Evolutionary conservation across 2,329 filamentous ascomycete species (phyloP), one percentile per base, ranked within the genome.

Genomic region (Lachnum nothofagi): DNA sequence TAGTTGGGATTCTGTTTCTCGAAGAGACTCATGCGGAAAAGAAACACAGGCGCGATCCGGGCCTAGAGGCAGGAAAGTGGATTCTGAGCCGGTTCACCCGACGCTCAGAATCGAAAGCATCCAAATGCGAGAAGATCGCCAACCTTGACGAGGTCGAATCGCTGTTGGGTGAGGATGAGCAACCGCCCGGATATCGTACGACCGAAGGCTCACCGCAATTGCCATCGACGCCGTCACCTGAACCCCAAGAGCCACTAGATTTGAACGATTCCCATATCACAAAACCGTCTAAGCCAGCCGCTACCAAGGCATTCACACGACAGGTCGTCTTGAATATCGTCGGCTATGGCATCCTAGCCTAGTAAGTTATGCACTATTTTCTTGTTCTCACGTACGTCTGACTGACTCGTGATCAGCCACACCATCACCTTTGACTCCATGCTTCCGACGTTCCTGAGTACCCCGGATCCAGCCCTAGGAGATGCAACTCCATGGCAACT

Each of bases 391-490:
- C 34, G 45, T 24, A 29, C 37, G 24, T 10, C 25, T 27, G 6
- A 49, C 58, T 64, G 52, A 65, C 56, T 40, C 41, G 51, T 51
- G 40, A 48, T 63, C 62, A 95, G 91, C 72, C 91, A 97, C 71
- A 96, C 91, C 10, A 96, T 98, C 70, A 94, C 91, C 0, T 93
- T 95, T 60, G 93, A 98, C 68, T 88, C 95, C 63, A 78, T 97
- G 42, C 83, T 97, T 60, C 91, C 93, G 0, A 87, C 96, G 2
- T 89, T 98, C 59, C 80, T 98, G 70, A 62, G 59, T 14, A 60
- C 56, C 6, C 45, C 52, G 34, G 17, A 38, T 14, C 57, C 55
- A 9, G 14, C 10, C 17, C 31, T 23, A 61, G 64, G 77, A 63
- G 68, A 79, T 63, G 54, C 73, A 23, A 65, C 68, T 14, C 60